Evolutionary conservation across 176 grass and related monocot species (phyloP), one percentile per base, ranked within the genome.

Genomic region (Juncus inflexus): DNA sequence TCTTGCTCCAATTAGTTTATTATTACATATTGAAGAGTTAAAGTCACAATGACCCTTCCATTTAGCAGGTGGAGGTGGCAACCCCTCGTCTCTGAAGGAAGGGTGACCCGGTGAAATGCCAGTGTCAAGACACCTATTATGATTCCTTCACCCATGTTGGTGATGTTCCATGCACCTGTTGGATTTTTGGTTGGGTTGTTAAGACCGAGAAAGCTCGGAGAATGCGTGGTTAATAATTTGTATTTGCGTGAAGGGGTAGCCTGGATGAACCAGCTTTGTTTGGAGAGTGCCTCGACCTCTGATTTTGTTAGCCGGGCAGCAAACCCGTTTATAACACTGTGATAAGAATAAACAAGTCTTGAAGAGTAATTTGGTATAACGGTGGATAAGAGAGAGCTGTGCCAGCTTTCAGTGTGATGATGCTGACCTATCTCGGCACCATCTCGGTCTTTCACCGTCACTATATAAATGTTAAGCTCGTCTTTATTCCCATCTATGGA

Each of bases 1-100:
- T 52, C 65, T 69, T 36, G 74, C 64, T n/a, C 74, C 74, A 16
- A 77, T 77, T n/a, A 77, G 40, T 63, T 77, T 77, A 39, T 77
- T 77, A 42, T 77, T 77, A 55, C 74, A 77, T 12, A 45, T 12
- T 9, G 63, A 67, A n/a, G 51, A 8, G 57, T 55, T 37, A 10
- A 77, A 77, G 42, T 77, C 64, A 19, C 74, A 77, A 16, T 15
- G 50, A 60, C 74, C 74, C 62, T 36, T 77, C 74, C 74, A 77
- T 12, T 77, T 77, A 14, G 65, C 40, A 4, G 74, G 64, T 1
- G 74, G 74, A 15, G 8, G 10, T 2, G 74, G 64, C 63, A 77
- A 58, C 50, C 35, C 43, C n/a, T 77, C 63, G 16, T 67, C 74
- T 58, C 19, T 77, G 58, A 77, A 77, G 1, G 74, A 77, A 69